Conservation (phyloP, 2,329 filamentous ascomycete genomes). For the Ophiostoma australiae region DNA sequence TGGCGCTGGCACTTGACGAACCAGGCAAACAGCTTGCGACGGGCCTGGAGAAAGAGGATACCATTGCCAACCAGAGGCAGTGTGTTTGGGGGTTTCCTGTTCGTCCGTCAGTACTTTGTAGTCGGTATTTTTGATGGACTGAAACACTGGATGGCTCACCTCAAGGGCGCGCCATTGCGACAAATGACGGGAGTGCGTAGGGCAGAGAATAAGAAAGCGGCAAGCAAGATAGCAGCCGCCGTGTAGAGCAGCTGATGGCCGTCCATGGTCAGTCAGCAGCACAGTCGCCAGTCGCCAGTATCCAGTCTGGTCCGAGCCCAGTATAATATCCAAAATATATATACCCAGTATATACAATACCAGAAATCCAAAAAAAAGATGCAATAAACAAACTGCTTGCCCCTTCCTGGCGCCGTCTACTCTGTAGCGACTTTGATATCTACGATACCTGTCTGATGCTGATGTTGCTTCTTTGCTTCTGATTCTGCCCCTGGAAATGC, state of each 20-base stretch:
- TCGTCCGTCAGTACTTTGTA: not conserved
- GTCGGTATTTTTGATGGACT: not conserved
- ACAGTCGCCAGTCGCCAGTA: not conserved
- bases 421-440: not conserved
- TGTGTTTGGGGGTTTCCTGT: conserved; percentile 44
- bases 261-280: conserved; percentile 18
- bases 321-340: not conserved
- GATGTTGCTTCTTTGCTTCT: not conserved
- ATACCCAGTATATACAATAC: not conserved
- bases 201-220: conserved; percentile 17
- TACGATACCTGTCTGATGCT: not conserved
- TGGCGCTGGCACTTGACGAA: conserved; percentile 54
- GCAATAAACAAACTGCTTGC: not conserved
- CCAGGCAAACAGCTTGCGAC: conserved; percentile 58
- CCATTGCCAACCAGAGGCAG: conserved; percentile 57
- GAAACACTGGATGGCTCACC: not conserved
- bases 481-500: not conserved
- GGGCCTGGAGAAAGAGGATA: conserved; percentile 54
- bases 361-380: not conserved
- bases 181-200: conserved; percentile 26
- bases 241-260: conserved; percentile 21
- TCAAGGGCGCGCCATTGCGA: conserved; percentile 27
- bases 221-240: conserved; percentile 22
- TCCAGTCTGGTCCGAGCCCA: not conserved
- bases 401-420: not conserved